A percentile compares a stretch with the other conserved stretches of the same genome.
Conservation (phyloP, 805 yeast species). For the Isabelozyma gotoi region DNA sequence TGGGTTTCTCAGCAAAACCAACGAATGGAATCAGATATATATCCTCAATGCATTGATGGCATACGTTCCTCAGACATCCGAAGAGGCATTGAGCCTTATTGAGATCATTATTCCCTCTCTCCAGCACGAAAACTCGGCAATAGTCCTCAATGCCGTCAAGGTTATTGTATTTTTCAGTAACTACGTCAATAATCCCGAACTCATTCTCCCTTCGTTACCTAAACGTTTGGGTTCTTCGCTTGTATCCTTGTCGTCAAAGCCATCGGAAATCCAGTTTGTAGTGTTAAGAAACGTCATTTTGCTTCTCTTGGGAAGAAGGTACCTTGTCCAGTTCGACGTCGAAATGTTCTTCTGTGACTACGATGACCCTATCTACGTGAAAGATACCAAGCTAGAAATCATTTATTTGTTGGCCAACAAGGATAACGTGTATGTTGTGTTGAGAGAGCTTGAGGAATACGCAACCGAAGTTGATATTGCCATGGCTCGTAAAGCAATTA, state of each 20-base stretch:
- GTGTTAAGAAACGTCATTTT: slow-evolving; percentile 79
- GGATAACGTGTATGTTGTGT: slow-evolving; percentile 55
- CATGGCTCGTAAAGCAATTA: slow-evolving; percentile 82
- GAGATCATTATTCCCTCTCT: slow-evolving; percentile 67
- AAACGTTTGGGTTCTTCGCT: slow-evolving; percentile 67
- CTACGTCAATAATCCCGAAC: slow-evolving; percentile 59
- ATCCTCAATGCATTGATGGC: slow-evolving; percentile 64
- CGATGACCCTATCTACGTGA: slow-evolving; percentile 84
- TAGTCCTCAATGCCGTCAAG: slow-evolving; percentile 74
- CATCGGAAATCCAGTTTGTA: slow-evolving; percentile 81
- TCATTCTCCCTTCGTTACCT: slow-evolving; percentile 53
- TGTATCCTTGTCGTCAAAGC: slow-evolving; percentile 66
- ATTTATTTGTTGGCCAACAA: slow-evolving; percentile 75
- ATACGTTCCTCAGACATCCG: slow-evolving; percentile 68
- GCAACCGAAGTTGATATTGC: slow-evolving; percentile 84
- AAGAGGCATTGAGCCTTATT: slow-evolving; percentile 64
- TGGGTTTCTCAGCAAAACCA: slow-evolving; percentile 32
- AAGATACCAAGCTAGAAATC: slow-evolving; percentile 87
- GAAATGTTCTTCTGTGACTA: slow-evolving; percentile 77
- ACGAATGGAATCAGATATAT: slow-evolving; percentile 75
- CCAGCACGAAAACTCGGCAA: slow-evolving; percentile 79
- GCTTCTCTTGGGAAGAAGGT: slow-evolving; percentile 63
- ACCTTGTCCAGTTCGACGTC: slow-evolving; percentile 64
- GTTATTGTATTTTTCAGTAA: slow-evolving; percentile 71
- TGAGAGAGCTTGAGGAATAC: slow-evolving; percentile 79